Conservation (phyloP, 148 eudicot species). For the Camellia japonica region DNA sequence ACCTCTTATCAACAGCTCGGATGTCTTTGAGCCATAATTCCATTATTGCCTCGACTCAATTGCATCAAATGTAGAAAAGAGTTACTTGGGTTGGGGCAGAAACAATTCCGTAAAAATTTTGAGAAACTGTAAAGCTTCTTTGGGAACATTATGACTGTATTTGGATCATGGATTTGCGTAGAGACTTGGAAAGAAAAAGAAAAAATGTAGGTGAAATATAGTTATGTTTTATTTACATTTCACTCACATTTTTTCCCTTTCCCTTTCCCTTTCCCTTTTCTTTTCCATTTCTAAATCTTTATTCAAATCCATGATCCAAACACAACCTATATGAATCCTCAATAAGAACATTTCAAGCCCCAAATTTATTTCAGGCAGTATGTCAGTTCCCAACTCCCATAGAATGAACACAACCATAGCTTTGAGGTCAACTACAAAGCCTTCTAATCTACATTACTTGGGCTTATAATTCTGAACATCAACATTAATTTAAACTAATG, state of each 20-base stretch:
- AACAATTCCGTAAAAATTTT: background rate
- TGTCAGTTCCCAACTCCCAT: background rate
- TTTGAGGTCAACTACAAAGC: background rate
- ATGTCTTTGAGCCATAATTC: background rate
- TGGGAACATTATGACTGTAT: background rate
- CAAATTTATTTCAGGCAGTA: background rate
- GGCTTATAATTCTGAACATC: background rate
- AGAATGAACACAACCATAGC: background rate
- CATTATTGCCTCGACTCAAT: background rate
- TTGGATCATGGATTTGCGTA: no score
- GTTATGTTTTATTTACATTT: no score
- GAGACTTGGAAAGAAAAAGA: no score
- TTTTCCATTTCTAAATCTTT: no score
- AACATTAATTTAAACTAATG: background rate
- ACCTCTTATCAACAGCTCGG: background rate
- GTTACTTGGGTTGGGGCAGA: background rate
- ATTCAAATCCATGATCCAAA: no score
- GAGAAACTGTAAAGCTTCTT: background rate
- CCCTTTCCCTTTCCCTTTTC: no score
- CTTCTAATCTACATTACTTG: background rate
- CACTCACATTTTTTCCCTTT: no score
- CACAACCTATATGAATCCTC: background rate
- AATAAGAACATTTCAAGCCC: background rate
- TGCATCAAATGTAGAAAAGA: background rate
- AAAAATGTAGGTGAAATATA: no score